Evolutionary conservation across 2,329 filamentous ascomycete species (phyloP), one percentile per base, ranked within the genome.

Genomic region (Ophiobolus disseminans): DNA sequence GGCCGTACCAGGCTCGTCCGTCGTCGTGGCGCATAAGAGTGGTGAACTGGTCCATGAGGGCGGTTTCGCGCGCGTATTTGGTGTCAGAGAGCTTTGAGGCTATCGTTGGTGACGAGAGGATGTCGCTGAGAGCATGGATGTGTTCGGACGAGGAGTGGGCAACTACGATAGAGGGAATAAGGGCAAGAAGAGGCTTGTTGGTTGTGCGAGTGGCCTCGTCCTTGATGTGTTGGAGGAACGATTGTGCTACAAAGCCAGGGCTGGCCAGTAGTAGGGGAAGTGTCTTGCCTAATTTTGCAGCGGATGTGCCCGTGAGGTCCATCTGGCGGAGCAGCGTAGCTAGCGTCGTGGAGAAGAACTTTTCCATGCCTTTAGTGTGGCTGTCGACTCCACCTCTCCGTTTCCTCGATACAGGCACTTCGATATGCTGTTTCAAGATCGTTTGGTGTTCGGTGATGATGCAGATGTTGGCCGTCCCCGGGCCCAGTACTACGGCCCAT

Each of bases 401-500:
- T 75, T 92, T 89, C 72, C 85, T 82, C 26, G 87, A 84, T 42
- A 91, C 81, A 20, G 80, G 74, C 56, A 82, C 80, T 72, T 91
- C 87, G 23, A 94, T 78, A 21, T 81, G 76, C 65, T 89, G 85
- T 60, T 89, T 87, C 46, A 91, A 74, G 21, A 93, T 82, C 3
- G 89, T 93, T 60, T 90, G 88, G 70, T 88, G 86, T 66, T 91
- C 86, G 2, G 88, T 92, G 45, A 94, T 88, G 17, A 92, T 80
- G 72, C 89, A 93, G 56, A 94, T 89, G 70, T 92, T 91, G 48
- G 90, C 89, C 13, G 89, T 73, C 2, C 89, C 89, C 65, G 97
- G 93, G 63, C 96, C 90, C 88, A 99, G 93, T 19, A 97, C 89
- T 1, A 97, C 87, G 0, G 94, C 93, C 45, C 91, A 90, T 14